Evolutionary conservation across 352 stramenopile genomes (phyloP).

Genomic region (Pilasporangium apinafurcum): DNA sequence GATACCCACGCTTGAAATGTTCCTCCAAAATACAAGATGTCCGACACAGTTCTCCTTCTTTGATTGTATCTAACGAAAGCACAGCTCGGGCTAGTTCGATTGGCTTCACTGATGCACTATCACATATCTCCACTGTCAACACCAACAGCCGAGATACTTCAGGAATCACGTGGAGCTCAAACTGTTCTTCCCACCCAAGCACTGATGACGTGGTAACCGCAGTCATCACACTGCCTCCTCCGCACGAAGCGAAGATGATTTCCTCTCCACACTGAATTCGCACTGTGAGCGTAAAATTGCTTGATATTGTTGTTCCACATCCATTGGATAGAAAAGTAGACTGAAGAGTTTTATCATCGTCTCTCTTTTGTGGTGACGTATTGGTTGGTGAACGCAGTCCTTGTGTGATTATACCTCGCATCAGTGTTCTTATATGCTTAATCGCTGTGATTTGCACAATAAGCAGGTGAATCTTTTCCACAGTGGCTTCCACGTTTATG

Average conservation of each 20-base stretch:
- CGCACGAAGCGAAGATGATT: conserved; percentile 29
- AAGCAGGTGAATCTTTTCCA: conserved; percentile 46
- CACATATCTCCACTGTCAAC: conserved; percentile 40
- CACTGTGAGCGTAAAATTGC: conserved; percentile 42
- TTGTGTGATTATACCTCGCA: too few relatives aligned
- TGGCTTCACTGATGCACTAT: conserved; percentile 19
- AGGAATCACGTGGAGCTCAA: conserved; percentile 38
- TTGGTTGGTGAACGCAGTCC: background rate
- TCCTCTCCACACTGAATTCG: conserved; percentile 43
- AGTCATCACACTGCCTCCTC: conserved; percentile 30
- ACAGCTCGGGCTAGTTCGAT: conserved; percentile 40
- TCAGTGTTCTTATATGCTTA: conserved; percentile 31
- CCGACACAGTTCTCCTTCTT: conserved; percentile 29
- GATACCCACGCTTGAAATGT: conserved; percentile 38
- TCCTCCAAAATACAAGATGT: conserved; percentile 29
- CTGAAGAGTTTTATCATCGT: conserved; percentile 14
- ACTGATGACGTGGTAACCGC: conserved; percentile 16
- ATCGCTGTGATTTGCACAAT: conserved; percentile 41
- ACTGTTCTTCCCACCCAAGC: conserved; percentile 63
- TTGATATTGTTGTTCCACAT: too few relatives aligned
- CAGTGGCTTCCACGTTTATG: conserved; percentile 15
- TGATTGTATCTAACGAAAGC: conserved; percentile 21
- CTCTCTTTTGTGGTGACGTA: conserved; percentile 10
- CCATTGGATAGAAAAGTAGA: conserved; percentile 3
- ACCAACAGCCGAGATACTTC: conserved; percentile 22